Evolutionary conservation across 2,329 filamentous ascomycete species (phyloP), one percentile per base, ranked within the genome.

Genomic region (Beauveria brongniartii): DNA sequence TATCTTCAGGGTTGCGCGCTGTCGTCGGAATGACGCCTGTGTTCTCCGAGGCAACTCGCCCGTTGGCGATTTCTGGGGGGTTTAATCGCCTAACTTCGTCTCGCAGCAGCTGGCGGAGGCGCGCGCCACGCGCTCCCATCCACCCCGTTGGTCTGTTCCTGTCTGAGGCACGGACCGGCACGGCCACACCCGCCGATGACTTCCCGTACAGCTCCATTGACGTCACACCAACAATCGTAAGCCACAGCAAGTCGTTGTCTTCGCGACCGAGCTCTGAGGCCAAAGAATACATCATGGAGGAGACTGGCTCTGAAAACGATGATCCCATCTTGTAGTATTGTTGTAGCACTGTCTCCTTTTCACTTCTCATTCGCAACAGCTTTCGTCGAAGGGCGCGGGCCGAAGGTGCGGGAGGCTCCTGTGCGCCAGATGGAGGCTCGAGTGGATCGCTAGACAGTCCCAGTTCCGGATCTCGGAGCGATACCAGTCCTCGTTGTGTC

Each of bases 41-140:
- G 57, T 84, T 83, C 65, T 92, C 90, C 14, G 82, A 83, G 44
- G 82, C 75, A 24, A 82, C 80, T 60, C 80, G 78, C 51, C 89
- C 85, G 53, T 85, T 87, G 61, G 80, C 78, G 10, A 85, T 70
- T 51, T 87, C 85, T 0, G 90, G 88, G 0, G 94, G 93, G 66
- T 99, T 99, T 18, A 97, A 77, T 64, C 94, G 90, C 18, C 92
- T 86, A 3, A 97, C 94, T 80, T 99, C 94, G 69, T 99, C 94
- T 61, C 92, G 86, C 26, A 99, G 76, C 6, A 96, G 82, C 65
- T 93, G 89, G 44, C 92, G 88, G 71, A 97, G 90, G 59, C 89
- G 86, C 62, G 91, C 90, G 55, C 91, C 91, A 57, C 92, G 85
- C 63, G 90, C 82, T 22, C 91, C 90, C 69, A 91, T 84, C 91